Conservation (phyloP, 2,329 filamentous ascomycete species). For the Fusarium nurragi region DNA sequence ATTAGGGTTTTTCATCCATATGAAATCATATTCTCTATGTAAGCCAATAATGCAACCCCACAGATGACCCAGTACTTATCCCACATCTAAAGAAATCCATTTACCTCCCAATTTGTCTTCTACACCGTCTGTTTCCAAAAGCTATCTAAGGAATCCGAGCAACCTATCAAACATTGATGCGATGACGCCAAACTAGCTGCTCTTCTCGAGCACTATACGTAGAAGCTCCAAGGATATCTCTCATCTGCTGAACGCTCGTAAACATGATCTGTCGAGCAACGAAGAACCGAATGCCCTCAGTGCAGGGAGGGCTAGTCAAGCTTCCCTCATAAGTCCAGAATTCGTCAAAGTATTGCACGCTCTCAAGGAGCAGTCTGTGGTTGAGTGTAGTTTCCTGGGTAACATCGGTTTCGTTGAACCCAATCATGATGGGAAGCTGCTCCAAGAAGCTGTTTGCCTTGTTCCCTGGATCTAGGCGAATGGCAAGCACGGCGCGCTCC, state of each 20-base stretch:
- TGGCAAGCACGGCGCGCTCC: constrained; percentile 24
- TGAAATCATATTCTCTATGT: no score
- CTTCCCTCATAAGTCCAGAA: constrained; percentile 38
- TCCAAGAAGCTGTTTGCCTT: constrained; percentile 15
- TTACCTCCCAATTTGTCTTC: no score
- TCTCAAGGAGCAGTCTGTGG: constrained; percentile 18
- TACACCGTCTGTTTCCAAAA: no score
- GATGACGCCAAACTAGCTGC: constrained; percentile 33
- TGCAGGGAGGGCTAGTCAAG: constrained; percentile 34
- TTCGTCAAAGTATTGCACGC: constrained; percentile 28
- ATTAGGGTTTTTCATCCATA: no score
- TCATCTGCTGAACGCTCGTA: constrained; percentile 33
- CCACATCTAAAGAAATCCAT: no score
- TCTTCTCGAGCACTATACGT: constrained; percentile 32
- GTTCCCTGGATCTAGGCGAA: constrained; percentile 30
- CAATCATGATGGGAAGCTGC: constrained; percentile 18
- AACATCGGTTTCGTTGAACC: constrained; percentile 23
- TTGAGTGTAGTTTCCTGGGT: constrained; percentile 1
- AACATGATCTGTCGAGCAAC: constrained; percentile 31
- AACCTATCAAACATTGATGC: constrained; percentile 18
- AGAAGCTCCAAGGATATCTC: constrained; percentile 29
- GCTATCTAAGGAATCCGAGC: no score
- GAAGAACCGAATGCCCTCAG: constrained; percentile 30
- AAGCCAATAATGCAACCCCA: no score
- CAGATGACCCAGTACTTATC: no score